Evolutionary conservation across 148 eudicot species (phyloP).

Genomic region (Drosera capensis): DNA sequence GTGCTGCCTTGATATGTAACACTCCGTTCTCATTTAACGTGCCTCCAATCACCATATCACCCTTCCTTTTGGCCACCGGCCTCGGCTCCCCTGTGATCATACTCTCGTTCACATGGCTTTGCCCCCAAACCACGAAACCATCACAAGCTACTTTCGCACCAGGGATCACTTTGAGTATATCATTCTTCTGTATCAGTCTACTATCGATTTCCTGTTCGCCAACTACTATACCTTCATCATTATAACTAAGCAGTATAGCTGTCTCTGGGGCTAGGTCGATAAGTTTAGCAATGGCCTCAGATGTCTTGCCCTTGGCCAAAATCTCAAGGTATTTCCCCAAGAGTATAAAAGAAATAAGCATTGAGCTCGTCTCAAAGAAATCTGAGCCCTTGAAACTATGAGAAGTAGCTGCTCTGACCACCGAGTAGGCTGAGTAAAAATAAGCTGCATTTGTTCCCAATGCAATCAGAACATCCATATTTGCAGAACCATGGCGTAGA

Average conservation of each 20-base stretch:
- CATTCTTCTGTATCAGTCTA: conserved; percentile 73
- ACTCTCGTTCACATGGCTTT: conserved; percentile 88
- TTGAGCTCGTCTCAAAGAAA: conserved; percentile 90
- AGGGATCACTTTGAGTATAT: conserved; percentile 67
- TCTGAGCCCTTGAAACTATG: conserved; percentile 47
- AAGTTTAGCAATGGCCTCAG: conserved; percentile 92
- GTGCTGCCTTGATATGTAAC: conserved; percentile 63
- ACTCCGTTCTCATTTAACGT: conserved; percentile 89
- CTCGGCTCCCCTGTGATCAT: conserved; percentile 94
- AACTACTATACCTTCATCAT: conserved; percentile 46
- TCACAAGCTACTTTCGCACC: conserved; percentile 92
- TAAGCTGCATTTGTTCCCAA: conserved; percentile 96
- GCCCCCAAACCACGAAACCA: conserved; percentile 80
- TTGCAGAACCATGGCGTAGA: conserved; percentile 66
- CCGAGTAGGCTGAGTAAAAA: conserved; percentile 74
- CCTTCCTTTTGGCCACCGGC: conserved; percentile 74
- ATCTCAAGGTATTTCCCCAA: conserved; percentile 91
- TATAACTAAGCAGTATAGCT: conserved; percentile 48
- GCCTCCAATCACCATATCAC: conserved; percentile 86
- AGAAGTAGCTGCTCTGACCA: conserved; percentile 70
- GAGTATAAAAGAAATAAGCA: conserved; percentile 87
- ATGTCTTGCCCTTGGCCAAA: conserved; percentile 87
- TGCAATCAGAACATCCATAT: conserved; percentile 94
- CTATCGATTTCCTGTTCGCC: conserved; percentile 77
- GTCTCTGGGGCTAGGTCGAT: conserved; percentile 89